A percentile compares a stretch with the other conserved stretches of the same genome.
Evolutionary conservation across 352 stramenopile genomes (phyloP).

Genomic region (Phytopythium chamaehyphon): DNA sequence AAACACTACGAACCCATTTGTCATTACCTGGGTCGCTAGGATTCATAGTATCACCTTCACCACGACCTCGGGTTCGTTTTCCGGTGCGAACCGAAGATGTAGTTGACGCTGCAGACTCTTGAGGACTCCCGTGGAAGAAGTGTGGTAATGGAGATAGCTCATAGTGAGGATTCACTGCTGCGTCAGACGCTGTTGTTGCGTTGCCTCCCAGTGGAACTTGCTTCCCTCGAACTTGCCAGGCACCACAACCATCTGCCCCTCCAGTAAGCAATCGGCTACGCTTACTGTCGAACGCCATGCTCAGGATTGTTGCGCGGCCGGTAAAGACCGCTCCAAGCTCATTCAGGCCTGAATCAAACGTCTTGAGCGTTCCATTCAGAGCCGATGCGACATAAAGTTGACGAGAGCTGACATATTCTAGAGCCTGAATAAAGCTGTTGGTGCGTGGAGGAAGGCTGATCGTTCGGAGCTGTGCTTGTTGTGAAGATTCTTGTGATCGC

Average conservation of each 20-base stretch:
- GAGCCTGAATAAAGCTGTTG: constrained; percentile 51
- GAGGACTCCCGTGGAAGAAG: constrained; percentile 32
- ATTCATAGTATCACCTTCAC: neutral
- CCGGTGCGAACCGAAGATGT: neutral
- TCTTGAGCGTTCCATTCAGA: constrained; percentile 54
- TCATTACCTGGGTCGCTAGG: neutral
- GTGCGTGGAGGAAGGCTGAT: constrained; percentile 57
- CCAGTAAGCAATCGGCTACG: constrained; percentile 54
- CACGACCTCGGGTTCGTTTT: neutral
- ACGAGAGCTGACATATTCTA: constrained; percentile 51
- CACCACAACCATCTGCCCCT: constrained; percentile 55
- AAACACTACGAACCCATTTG: constrained; percentile 49
- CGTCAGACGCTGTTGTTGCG: constrained; percentile 18
- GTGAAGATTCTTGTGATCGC: neutral
- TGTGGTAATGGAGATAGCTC: constrained; percentile 39
- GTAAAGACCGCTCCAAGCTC: constrained; percentile 55
- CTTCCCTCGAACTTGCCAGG: constrained; percentile 57
- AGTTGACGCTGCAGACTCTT: neutral
- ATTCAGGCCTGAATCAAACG: constrained; percentile 55
- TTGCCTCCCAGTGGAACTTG: constrained; percentile 13
- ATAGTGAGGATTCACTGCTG: constrained; percentile 50
- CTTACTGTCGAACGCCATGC: constrained; percentile 45
- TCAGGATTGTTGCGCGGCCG: constrained; percentile 42
- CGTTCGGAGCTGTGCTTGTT: constrained; percentile 29
- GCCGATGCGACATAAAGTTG: constrained; percentile 62